Evolutionary conservation across 2,329 filamentous ascomycete genomes (phyloP), one percentile per base, ranked within the genome.

Genomic region (Epichloe baconii): DNA sequence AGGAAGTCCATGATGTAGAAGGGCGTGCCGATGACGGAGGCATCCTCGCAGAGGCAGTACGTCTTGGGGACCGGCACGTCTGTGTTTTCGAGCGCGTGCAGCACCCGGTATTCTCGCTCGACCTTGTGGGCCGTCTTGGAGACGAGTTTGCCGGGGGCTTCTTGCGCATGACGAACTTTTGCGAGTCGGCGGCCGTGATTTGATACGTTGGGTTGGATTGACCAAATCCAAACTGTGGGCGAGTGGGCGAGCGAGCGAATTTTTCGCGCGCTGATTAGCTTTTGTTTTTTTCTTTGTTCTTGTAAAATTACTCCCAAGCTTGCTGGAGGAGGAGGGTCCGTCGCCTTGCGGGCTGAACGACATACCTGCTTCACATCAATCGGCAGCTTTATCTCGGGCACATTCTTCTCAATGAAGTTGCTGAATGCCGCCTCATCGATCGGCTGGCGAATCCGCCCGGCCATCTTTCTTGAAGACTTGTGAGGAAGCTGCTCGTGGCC

Each of bases 1-100:
- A 97, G 76, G 66, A 93, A 97, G 66, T 88, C 83, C 93, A 98
- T 97, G 63, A 97, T 83, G 71, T 98, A 97, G 68, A 97, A 98
- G 5, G 89, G 80, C 7, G 90, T 97, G 51, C 90, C 93, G 56
- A 97, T 75, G 38, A 97, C 75, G 52, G 68, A 71, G 41, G 75
- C 72, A 69, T 97, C 90, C 67, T 94, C 85, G 70, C 93, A 98
- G 17, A 97, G 78, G 61, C 83, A 85, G 66, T 88, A 85, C 11
- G 88, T 80, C 65, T 79, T 83, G 4, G 93, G 93, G 0, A 95
- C 88, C 0, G 90, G 87, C 8, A 97, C 89, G 64, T 87, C 82
- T 19, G 88, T 94, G 50, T 72, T 56, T 51, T 82, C 80, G 35
- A 97, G 77, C 3, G 91, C 90, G 64, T 87, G 81, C 62, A 97